phyloP scores from a whole-genome alignment of 768 basidiomycete species.

The Termitomyces heimii region DNA sequence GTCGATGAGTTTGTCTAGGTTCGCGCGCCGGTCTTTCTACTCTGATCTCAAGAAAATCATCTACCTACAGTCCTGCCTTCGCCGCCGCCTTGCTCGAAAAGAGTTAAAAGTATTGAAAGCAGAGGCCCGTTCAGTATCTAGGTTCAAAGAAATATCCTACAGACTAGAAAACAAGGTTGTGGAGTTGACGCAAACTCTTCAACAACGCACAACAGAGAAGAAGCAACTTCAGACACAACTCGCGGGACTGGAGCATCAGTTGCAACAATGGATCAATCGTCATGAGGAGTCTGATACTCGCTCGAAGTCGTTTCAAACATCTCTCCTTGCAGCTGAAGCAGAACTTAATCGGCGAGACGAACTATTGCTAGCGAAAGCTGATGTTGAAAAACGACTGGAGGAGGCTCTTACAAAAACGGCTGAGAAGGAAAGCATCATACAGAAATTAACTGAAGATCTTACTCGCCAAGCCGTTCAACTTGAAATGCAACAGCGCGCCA shows the following conservation, averaged over 20 bases:
- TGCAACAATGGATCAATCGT: conserved; percentile 78
- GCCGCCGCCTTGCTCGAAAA: conserved; percentile 81
- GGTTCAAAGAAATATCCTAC: conserved; percentile 98
- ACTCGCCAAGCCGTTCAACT: conserved; percentile 66
- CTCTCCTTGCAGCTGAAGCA: conserved; percentile 64
- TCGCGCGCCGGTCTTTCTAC: conserved; percentile 47
- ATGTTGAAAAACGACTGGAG: conserved; percentile 75
- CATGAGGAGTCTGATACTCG: conserved; percentile 83
- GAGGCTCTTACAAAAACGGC: conserved; percentile 65
- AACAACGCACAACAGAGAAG: conserved; percentile 87
- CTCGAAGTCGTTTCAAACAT: conserved; percentile 64
- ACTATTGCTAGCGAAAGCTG: conserved; percentile 67
- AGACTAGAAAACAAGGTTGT: conserved; percentile 98
- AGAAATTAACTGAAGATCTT: conserved; percentile 75
- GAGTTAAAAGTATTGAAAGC: conserved; percentile 79
- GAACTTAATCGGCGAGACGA: conserved; percentile 70
- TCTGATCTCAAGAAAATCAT: conserved; percentile 68
- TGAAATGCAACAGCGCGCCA: conserved; percentile 67
- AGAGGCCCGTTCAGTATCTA: conserved; percentile 95
- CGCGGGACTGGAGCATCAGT: conserved; percentile 74
- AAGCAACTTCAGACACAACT: conserved; percentile 79
- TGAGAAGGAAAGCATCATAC: conserved; percentile 83
- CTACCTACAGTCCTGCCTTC: conserved; percentile 86
- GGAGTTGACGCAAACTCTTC: conserved; percentile 91
- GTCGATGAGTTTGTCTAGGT: conserved; percentile 27